Evolutionary conservation across 164 flowering plant genomes (phyloP).

Genomic region (Macadamia tetraphylla): DNA sequence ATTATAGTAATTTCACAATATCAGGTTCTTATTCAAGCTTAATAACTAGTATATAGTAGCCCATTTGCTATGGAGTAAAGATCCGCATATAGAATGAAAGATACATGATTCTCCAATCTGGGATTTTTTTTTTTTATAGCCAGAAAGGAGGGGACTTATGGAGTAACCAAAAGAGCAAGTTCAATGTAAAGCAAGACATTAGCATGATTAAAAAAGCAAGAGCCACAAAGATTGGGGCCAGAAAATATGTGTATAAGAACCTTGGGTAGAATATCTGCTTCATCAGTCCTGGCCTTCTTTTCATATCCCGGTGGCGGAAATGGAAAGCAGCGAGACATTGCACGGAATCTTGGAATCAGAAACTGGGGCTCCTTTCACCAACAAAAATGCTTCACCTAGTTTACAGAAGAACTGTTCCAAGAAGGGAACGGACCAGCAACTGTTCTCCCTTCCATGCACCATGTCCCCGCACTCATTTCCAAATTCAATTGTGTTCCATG

Average conservation of each 20-base stretch:
- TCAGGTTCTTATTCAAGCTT: neutral
- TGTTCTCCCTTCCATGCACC: conserved; percentile 75
- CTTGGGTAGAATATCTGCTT: conserved; percentile 56
- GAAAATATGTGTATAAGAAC: conserved; percentile 25
- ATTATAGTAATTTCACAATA: neutral
- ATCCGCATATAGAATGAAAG: neutral
- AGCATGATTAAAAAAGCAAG: neutral
- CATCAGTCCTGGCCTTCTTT: conserved; percentile 54
- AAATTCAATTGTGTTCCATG: conserved; percentile 40
- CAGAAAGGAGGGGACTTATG: too few relatives aligned
- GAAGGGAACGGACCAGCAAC: conserved; percentile 46
- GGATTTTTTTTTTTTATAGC: neutral
- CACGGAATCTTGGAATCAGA: conserved; percentile 28
- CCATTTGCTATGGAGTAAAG: neutral
- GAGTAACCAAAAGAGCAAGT: neutral
- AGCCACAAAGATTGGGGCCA: neutral
- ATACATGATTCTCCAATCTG: neutral
- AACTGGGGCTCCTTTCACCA: conserved; percentile 21
- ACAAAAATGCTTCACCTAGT: conserved; percentile 25
- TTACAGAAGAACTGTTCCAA: conserved; percentile 37
- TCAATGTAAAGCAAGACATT: neutral
- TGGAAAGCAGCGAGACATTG: conserved; percentile 99
- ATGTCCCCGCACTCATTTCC: conserved; percentile 74
- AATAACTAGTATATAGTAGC: neutral
- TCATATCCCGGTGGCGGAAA: conserved; percentile 98